These are phyloP conservation scores for Coemansia pectinata DNA, from an alignment of 192 early-diverging fungal species.

Conservation along the genomic window DNA sequence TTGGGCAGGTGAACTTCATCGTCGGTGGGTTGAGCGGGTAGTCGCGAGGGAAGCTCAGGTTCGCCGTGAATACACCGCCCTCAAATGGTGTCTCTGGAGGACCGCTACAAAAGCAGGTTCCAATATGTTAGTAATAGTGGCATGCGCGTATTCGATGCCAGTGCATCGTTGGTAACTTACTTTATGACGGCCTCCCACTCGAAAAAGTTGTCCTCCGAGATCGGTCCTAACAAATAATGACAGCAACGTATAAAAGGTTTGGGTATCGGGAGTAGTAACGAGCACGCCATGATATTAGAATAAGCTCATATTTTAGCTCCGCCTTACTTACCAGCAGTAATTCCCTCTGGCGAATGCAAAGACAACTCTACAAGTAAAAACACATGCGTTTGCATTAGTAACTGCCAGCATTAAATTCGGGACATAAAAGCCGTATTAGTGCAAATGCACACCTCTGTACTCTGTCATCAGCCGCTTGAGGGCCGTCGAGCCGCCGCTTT, in stretches of 20 bases:
- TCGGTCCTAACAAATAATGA: constrained; percentile 58
- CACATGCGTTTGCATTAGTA: not conserved
- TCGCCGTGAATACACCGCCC: constrained; percentile 90
- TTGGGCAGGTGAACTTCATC: constrained; percentile 95
- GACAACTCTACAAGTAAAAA: constrained; percentile 68
- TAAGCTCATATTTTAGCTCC: constrained; percentile 12
- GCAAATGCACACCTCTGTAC: constrained; percentile 68
- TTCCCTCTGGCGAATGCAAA: constrained; percentile 88
- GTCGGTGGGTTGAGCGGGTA: constrained; percentile 94
- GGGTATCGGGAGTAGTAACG: constrained; percentile 1
- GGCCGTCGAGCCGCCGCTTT: constrained; percentile 70
- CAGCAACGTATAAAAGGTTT: too few relatives aligned
- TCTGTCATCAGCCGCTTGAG: constrained; percentile 91
- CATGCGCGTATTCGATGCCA: too few relatives aligned
- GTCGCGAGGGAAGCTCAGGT: constrained; percentile 85
- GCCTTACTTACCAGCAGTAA: constrained; percentile 71
- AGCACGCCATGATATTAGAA: constrained; percentile 19
- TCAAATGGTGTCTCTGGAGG: constrained; percentile 94
- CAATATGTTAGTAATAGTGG: not conserved
- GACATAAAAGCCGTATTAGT: not conserved
- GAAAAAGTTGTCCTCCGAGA: constrained; percentile 71
- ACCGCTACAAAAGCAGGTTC: constrained; percentile 58
- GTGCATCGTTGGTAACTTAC: constrained; percentile 12
- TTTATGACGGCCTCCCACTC: constrained; percentile 43
- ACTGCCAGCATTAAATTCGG: not conserved